Evolutionary conservation across 164 flowering plant genomes (phyloP).

Genomic region (Buxus sempervirens): DNA sequence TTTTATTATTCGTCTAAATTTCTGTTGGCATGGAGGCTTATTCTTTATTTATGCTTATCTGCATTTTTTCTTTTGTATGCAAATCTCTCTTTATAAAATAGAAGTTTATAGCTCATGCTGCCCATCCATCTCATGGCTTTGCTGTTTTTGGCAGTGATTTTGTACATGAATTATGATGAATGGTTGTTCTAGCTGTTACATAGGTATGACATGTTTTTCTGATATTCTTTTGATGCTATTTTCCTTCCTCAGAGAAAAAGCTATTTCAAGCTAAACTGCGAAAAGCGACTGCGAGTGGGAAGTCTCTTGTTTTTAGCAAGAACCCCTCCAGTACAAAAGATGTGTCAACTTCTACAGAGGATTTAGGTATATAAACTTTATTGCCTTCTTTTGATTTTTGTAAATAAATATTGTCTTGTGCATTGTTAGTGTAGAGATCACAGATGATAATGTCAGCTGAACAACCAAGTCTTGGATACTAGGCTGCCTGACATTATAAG

Average conservation of each 20-base stretch:
- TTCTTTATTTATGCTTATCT: too few relatives aligned
- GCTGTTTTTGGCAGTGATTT: not conserved
- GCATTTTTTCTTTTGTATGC: not conserved
- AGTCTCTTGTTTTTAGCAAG: constrained; percentile 33
- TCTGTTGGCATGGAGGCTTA: not conserved
- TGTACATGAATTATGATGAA: not conserved
- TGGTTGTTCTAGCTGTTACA: not conserved
- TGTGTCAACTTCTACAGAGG: constrained; percentile 70
- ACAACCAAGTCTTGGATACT: not conserved
- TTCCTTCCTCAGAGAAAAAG: constrained; percentile 66
- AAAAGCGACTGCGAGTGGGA: constrained; percentile 52
- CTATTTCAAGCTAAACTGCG: constrained; percentile 63
- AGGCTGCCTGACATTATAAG: not conserved
- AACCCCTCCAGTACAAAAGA: constrained; percentile 38
- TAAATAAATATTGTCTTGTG: not conserved
- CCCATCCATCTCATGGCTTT: not conserved
- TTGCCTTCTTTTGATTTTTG: not conserved
- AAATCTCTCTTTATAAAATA: too few relatives aligned
- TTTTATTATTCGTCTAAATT: not conserved
- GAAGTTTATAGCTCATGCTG: not conserved
- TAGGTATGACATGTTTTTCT: not conserved
- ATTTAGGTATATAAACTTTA: constrained; percentile 46
- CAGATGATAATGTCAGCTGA: not conserved
- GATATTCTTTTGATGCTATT: constrained; percentile 3
- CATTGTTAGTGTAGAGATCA: not conserved